Conservation (phyloP, 139 green algal species). For the Trebouxia sp. region DNA sequence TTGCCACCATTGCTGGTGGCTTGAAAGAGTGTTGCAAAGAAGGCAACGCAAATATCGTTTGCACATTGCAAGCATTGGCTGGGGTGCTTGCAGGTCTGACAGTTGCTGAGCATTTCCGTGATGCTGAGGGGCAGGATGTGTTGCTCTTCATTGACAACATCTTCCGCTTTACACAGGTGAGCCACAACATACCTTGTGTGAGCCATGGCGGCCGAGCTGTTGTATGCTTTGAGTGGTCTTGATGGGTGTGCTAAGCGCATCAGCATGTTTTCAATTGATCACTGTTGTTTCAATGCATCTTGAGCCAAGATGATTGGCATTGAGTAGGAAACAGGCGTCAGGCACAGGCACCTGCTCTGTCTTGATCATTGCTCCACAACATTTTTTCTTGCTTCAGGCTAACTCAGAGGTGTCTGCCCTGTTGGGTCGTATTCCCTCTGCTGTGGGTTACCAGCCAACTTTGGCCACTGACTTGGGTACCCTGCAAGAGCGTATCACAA, state of each 20-base stretch:
- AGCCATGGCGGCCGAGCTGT: not conserved
- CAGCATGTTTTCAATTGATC: too few species aligned
- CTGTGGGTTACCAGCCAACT: conserved; percentile 99
- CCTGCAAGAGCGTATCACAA: conserved; percentile 99
- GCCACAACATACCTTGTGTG: not conserved
- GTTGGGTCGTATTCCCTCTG: conserved; percentile 98
- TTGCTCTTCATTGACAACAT: conserved; percentile 99
- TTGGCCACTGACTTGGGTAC: conserved; percentile 96
- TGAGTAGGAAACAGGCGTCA: too few species aligned
- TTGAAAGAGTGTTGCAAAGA: not conserved
- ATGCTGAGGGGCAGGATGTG: conserved; percentile 99
- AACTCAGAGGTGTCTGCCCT: conserved; percentile 99
- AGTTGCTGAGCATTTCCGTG: conserved; percentile 99
- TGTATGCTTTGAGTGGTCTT: not conserved
- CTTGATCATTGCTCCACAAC: too few species aligned
- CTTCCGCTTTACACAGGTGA: conserved; percentile 98
- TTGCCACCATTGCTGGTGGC: not conserved
- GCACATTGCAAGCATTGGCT: not conserved
- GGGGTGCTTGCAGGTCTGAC: conserved; percentile 82
- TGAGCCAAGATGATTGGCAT: too few species aligned
- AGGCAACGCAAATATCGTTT: not conserved
- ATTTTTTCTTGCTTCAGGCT: too few species aligned
- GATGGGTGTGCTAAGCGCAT: too few species aligned
- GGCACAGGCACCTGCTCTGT: too few species aligned
- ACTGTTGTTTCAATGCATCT: too few species aligned